Evolutionary conservation across 345 rosid species (phyloP).

Genomic region (Aegle marmelos): DNA sequence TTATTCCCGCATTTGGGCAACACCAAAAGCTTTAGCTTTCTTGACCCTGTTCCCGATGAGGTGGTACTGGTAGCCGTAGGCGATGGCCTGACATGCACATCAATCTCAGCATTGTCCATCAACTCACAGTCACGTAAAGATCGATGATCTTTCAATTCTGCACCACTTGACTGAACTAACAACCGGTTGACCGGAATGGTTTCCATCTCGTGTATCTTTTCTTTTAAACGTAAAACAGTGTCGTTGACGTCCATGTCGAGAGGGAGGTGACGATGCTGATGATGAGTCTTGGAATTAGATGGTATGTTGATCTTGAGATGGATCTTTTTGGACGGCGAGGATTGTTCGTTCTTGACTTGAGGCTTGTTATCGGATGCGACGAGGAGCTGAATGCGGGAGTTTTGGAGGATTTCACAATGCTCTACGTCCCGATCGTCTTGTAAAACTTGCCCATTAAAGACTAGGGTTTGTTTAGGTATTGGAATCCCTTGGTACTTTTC

Average conservation of each 20-base stretch:
- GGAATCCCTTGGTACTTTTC: conserved; percentile 66
- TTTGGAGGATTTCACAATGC: conserved; percentile 51
- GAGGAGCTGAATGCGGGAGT: conserved; percentile 57
- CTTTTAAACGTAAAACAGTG: conserved; percentile 34
- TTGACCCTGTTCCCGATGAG: conserved; percentile 5
- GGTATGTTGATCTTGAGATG: conserved; percentile 38
- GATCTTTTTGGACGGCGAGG: conserved; percentile 25
- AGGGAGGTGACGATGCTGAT: background rate
- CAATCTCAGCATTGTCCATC: conserved; percentile 29
- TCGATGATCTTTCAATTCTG: conserved; percentile 36
- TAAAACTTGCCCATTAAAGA: conserved; percentile 62
- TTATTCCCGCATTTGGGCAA: conserved; percentile 50
- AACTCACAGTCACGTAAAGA: conserved; percentile 30
- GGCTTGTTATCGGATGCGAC: conserved; percentile 26
- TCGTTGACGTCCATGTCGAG: conserved; percentile 35
- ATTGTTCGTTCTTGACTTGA: conserved; percentile 30
- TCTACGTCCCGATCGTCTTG: conserved; percentile 60
- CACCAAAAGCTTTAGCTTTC: conserved; percentile 65
- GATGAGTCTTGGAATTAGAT: conserved; percentile 24
- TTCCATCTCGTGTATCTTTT: conserved; percentile 41
- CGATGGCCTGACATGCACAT: conserved; percentile 32
- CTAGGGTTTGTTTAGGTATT: conserved; percentile 47
- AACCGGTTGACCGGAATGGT: conserved; percentile 27
- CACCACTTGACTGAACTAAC: conserved; percentile 22
- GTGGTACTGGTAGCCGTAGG: conserved; percentile 19